Conservation (phyloP, 1,139 yeast species). For the Geotrichum restrictum region DNA sequence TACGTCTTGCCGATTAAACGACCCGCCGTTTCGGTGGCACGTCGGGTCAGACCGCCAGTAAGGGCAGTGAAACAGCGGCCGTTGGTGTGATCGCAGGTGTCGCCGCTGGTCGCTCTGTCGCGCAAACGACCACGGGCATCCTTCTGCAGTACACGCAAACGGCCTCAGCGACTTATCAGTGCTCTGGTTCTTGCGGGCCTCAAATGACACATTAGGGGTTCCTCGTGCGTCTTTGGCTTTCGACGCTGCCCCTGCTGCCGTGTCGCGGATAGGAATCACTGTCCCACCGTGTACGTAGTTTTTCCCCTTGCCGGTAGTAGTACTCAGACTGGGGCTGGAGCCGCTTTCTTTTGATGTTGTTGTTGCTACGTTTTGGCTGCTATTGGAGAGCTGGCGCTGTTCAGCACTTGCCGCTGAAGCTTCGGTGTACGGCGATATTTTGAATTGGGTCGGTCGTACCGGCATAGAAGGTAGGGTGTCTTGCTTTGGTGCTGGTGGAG, state of each 20-base stretch:
- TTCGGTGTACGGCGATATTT: not conserved
- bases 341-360: not conserved
- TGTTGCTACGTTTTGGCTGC: not conserved
- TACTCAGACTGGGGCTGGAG: too few relatives aligned
- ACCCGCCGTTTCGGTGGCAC: conserved; percentile 70
- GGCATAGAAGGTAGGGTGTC: not conserved
- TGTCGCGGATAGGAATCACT: not conserved
- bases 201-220: conserved; percentile 6
- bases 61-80: conserved; percentile 67
- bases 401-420: not conserved
- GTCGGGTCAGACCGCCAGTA: conserved; percentile 63
- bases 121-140: conserved; percentile 65
- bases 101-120: conserved; percentile 64
- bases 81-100: conserved; percentile 59
- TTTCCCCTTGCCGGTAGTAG: not conserved
- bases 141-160: conserved; percentile 50
- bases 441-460: conserved; percentile 2
- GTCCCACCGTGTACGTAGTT: conserved; percentile 2
- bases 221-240: not conserved
- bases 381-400: not conserved
- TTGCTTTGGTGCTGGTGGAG: not conserved
- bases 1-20: conserved; percentile 66
- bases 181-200: conserved; percentile 1
- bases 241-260: not conserved
- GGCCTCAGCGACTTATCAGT: conserved; percentile 35